phyloP scores from a whole-genome alignment of 495 filamentous ascomycete genomes.

The Penicillium cosmopolitanum region DNA sequence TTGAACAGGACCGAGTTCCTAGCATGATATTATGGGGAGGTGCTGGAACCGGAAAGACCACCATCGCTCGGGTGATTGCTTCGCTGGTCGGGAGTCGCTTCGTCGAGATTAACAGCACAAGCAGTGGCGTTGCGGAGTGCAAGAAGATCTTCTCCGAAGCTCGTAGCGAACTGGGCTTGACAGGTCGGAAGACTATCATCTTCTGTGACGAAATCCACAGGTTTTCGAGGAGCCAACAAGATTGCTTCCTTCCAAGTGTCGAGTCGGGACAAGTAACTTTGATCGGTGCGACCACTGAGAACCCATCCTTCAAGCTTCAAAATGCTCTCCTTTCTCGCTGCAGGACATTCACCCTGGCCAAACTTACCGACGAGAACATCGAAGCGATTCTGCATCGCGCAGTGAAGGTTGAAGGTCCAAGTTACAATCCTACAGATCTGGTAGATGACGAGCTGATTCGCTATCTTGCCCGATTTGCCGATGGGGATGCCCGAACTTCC shows the following conservation, averaged over 20 bases:
- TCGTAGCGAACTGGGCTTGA: slow-evolving; percentile 76
- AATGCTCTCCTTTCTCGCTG: slow-evolving; percentile 86
- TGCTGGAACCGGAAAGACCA: slow-evolving; percentile 94
- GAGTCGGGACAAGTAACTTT: slow-evolving; percentile 89
- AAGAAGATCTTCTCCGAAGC: slow-evolving; percentile 94
- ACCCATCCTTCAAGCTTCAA: slow-evolving; percentile 93
- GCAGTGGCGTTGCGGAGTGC: slow-evolving; percentile 86
- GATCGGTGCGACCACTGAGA: slow-evolving; percentile 96
- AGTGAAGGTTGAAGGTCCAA: slow-evolving; percentile 61
- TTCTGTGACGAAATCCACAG: slow-evolving; percentile 98
- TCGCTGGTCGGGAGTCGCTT: slow-evolving; percentile 78
- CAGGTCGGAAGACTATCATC: slow-evolving; percentile 89
- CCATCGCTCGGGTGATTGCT: slow-evolving; percentile 93
- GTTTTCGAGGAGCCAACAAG: slow-evolving; percentile 91
- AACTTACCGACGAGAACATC: slow-evolving; percentile 72
- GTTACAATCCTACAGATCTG: slow-evolving; percentile 59
- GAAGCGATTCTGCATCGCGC: slow-evolving; percentile 74
- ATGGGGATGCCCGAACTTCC: slow-evolving; percentile 90
- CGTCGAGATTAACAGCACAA: slow-evolving; percentile 95
- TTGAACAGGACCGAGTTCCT: slow-evolving; percentile 83
- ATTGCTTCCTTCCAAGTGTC: slow-evolving; percentile 92
- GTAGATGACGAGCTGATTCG: slow-evolving; percentile 76
- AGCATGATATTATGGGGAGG: slow-evolving; percentile 96
- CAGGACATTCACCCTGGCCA: slow-evolving; percentile 82
- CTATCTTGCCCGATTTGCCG: slow-evolving; percentile 83